Base-by-base conservation (phyloP, 352 stramenopile species). In the Pythium graminicola region DNA sequence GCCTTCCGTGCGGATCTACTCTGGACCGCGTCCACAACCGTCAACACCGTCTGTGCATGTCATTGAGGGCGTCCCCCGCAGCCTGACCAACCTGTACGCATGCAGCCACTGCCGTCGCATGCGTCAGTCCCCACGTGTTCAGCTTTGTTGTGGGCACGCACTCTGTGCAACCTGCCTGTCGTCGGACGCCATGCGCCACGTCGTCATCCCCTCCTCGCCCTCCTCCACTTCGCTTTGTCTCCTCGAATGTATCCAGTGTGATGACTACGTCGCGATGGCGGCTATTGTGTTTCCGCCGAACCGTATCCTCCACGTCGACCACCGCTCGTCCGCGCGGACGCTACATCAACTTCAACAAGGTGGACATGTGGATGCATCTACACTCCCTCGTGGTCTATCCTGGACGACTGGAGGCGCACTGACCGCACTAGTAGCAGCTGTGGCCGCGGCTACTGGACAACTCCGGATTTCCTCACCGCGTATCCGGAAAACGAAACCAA, bases 101-200 rank as follows among this genome's bases (percentile, higher is more conserved):
- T 87, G 76, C 59, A 80, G 69, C 28, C 69, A 71, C 31, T 86
- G 76, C 36, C 54, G 72, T 16, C 58, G 70, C 33, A 60, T 84
- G 43, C 73, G 76, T 3, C 69, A 81, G 49, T 71, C 69, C 10
- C 68, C 76, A 8, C 71, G 73, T 27, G 72, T 90, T 1, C 80
- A 87, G 22, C 61, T 90, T 16, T 76, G 69, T 42, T 90, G 80
- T 48, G 69, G 76, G 9, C 80, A 90, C 20, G 60, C 67, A 2
- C 54, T 90, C 26, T 90, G 80, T 51, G 58, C 72, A 3, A 60
- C 64, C 20, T 90, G 80, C 48, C 58, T 84, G 40, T 64, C 76
- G 13, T 82, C 73, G 13, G 53, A 59, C 19, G 54, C 68, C 2
- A 65, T 85, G 42, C 61, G 60, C 19, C 68, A 81, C 49, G 62